Conservation (phyloP, 306 rosid species). For the Glycyrrhiza uralensis region DNA sequence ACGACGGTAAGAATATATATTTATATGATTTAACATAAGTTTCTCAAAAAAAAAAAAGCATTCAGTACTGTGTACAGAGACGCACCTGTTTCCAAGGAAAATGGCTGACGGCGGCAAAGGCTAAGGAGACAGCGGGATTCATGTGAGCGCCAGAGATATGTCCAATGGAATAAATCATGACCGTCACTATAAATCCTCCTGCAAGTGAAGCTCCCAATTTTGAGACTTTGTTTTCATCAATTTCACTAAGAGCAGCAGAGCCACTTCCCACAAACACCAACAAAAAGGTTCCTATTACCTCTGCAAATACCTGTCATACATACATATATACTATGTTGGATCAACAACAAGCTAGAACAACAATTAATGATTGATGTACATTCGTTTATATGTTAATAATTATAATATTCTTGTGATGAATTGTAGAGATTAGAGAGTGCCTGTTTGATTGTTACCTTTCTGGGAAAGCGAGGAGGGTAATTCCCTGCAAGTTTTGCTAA, state of each 20-base stretch:
- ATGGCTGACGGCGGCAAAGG: conserved; percentile 56
- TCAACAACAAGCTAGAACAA: no score
- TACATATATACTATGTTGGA: not conserved
- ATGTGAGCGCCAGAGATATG: conserved; percentile 89
- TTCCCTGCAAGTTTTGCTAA: conserved; percentile 9
- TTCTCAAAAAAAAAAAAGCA: no score
- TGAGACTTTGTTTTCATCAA: conserved; percentile 52
- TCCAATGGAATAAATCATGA: conserved; percentile 81
- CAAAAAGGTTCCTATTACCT: conserved; percentile 60
- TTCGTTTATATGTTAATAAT: no score
- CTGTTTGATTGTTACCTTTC: conserved; percentile 34
- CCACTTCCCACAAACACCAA: conserved; percentile 83
- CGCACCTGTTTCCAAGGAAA: conserved; percentile 82
- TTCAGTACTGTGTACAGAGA: not conserved
- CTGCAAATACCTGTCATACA: conserved; percentile 58
- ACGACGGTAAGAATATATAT: no score
- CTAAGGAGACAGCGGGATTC: conserved; percentile 85
- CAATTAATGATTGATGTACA: no score
- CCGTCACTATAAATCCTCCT: conserved; percentile 66
- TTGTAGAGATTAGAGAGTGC: not conserved
- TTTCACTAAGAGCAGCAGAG: conserved; percentile 45
- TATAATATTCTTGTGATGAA: not conserved
- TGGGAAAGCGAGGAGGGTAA: conserved; percentile 53
- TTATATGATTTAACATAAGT: no score
- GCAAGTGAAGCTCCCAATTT: conserved; percentile 71